Percentiles rank a stretch among this genome's conserved stretches.
Conservation (phyloP, 805 yeast genomes). For the Metschnikowia colocasiae region DNA sequence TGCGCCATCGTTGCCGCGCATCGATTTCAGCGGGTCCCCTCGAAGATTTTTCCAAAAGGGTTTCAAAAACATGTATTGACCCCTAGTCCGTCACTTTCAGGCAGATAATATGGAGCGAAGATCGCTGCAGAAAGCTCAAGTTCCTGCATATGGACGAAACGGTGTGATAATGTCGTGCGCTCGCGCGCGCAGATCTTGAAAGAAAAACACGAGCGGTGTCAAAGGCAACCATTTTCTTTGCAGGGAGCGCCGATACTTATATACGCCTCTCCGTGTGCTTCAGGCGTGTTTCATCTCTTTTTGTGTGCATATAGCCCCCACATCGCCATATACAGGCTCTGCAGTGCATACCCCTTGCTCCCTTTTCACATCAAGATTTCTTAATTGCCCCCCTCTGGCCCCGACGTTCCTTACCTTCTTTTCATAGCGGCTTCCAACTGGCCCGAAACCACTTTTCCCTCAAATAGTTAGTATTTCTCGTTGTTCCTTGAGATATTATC, state of each 20-base stretch:
- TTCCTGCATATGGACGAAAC: background rate
- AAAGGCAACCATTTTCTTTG: slow-evolving; percentile 4
- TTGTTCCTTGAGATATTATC: background rate
- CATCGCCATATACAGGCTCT: background rate
- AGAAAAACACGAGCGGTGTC: background rate
- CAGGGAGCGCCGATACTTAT: slow-evolving; percentile 1
- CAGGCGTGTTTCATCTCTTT: slow-evolving; percentile 4
- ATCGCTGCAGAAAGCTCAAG: background rate
- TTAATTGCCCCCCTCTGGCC: slow-evolving; percentile 3
- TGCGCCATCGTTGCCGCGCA: too few relatives aligned
- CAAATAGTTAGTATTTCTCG: background rate
- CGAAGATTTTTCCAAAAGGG: background rate
- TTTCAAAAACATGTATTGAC: too few relatives aligned
- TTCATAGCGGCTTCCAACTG: background rate
- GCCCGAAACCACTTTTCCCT: background rate
- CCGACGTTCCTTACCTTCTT: slow-evolving; percentile 2
- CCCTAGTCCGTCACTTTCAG: too few relatives aligned
- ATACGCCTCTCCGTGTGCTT: slow-evolving; percentile 1
- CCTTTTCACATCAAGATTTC: background rate
- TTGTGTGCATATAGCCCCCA: slow-evolving; percentile 2
- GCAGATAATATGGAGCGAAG: background rate
- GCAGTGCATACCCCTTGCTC: background rate
- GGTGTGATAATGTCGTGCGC: slow-evolving; percentile 1
- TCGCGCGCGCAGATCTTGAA: slow-evolving; percentile 5
- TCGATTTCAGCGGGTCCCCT: too few relatives aligned